Percentiles rank a stretch among this genome's conserved stretches.
Conservation (phyloP, 768 basidiomycete genomes). For the Tremella yokohamensis region DNA sequence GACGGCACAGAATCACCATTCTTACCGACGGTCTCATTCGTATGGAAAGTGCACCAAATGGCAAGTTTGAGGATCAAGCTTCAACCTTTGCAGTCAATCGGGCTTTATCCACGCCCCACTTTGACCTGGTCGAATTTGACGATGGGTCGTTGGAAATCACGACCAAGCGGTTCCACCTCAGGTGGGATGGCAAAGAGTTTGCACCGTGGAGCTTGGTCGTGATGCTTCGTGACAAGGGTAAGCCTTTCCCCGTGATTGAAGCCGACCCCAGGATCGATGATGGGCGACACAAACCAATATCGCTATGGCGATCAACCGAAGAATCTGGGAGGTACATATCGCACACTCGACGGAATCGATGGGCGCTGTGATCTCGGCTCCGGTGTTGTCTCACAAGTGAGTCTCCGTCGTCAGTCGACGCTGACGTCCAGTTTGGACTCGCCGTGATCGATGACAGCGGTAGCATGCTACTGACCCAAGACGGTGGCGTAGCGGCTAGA, state of each 20-base stretch:
- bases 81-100: slow-evolving; percentile 34
- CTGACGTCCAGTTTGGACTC: slow-evolving; percentile 17
- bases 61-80: slow-evolving; percentile 32
- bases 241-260: background rate
- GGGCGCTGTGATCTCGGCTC: slow-evolving; percentile 23
- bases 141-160: slow-evolving; percentile 18
- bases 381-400: slow-evolving; percentile 26
- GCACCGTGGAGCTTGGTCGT: slow-evolving; percentile 14
- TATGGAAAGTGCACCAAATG: slow-evolving; percentile 23
- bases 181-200: slow-evolving; percentile 28
- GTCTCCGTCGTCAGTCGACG: background rate
- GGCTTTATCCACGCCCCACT: slow-evolving; percentile 20
- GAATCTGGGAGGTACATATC: slow-evolving; percentile 27
- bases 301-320: background rate
- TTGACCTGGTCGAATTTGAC: slow-evolving; percentile 11
- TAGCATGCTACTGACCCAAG: slow-evolving; percentile 23
- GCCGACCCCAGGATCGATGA: background rate
- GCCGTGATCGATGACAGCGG: slow-evolving; percentile 27
- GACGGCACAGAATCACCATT: slow-evolving; percentile 22
- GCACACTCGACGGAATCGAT: slow-evolving; percentile 30
- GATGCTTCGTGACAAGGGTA: slow-evolving; percentile 15
- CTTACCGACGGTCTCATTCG: slow-evolving; percentile 29
- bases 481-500: slow-evolving; percentile 25
- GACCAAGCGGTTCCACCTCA: slow-evolving; percentile 18
- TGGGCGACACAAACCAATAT: background rate